Base-by-base conservation (phyloP, 495 filamentous ascomycete genomes). In the Staphylotrichum longicolle region DNA sequence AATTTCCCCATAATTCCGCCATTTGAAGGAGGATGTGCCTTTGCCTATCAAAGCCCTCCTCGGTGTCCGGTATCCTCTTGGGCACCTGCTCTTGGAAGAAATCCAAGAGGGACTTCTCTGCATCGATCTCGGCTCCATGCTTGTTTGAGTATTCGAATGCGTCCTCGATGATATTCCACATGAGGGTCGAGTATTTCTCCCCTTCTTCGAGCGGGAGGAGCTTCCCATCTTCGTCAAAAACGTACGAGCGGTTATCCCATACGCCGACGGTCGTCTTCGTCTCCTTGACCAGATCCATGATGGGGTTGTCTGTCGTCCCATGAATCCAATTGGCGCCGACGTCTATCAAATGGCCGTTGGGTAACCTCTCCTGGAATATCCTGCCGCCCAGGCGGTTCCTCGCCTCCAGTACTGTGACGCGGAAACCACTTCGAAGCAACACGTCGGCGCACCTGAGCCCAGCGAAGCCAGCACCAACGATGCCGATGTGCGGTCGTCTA, bases 311-410 rank as follows among this genome's bases (percentile, higher is more conserved):
- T 2, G 86, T 81, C 0, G 89, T 88, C 41, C 94, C 94, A 72
- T 98, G 93, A 33, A 96, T 95, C 93, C 93, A 97, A 69, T 97
- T 98, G 7, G 93, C 87, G 6, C 93, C 93, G 27, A 91, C 88
- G 66, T 81, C 78, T 11, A 82, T 71, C n/a, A 79, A 61, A 15
- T 81, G 77, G 7, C 76, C 80, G 27, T 76, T 77, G 4, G 79
- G 73, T 0, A 83, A 68, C n/a, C 59, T 68, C 44, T 74, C 67
- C 64, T 84, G 82, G 51, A 76, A 74, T 74, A 96, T 84, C 59
- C 93, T 83, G 7, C 94, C 94, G 9, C 94, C 94, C 58, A 96
- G 73, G 35, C 94, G 82, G 75, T 93, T 78, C 58, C 93, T 82
- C 8, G 85, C 94, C 70, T 98, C 94, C 40, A 96, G 78, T 42